These are phyloP conservation scores for Rhizophlyctis rosea DNA, from an alignment of 192 early-diverging fungal genomes.

Conservation along the genomic window DNA sequence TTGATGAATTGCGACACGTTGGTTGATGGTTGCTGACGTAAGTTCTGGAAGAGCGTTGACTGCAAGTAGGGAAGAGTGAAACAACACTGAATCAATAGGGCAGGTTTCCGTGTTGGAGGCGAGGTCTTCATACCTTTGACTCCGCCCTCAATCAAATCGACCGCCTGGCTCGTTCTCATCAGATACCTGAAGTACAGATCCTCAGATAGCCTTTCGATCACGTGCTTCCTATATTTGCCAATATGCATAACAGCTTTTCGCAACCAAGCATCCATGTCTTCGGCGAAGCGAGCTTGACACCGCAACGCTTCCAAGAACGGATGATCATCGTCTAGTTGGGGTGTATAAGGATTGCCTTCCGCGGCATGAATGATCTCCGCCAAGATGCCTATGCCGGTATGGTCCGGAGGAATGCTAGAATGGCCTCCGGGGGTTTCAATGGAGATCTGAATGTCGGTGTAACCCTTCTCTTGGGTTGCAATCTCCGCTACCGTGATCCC, in stretches of 20 bases:
- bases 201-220: slow-evolving; percentile 14
- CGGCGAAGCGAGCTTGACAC: slow-evolving; percentile 26
- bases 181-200: slow-evolving; percentile 12
- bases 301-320: slow-evolving; percentile 24
- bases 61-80: slow-evolving; percentile 2
- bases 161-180: slow-evolving; percentile 43
- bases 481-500: slow-evolving; percentile 25
- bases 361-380: slow-evolving; percentile 19
- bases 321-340: slow-evolving; percentile 17
- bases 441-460: slow-evolving; percentile 23
- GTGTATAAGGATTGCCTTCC: slow-evolving; percentile 20
- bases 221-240: slow-evolving; percentile 4
- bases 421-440: slow-evolving; percentile 37
- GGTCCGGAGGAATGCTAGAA: slow-evolving; percentile 39
- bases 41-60: slow-evolving; percentile 44
- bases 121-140: slow-evolving; percentile 25
- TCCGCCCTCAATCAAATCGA: slow-evolving; percentile 44
- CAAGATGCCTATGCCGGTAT: slow-evolving; percentile 37
- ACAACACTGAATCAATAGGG: neutral
- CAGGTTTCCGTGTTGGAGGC: neutral
- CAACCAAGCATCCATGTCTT: slow-evolving; percentile 19
- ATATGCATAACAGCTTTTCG: slow-evolving; percentile 16
- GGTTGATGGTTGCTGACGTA: slow-evolving; percentile 29
- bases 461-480: slow-evolving; percentile 35
- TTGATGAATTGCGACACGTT: slow-evolving; percentile 35